These are phyloP conservation scores for Pythium phragmiticola DNA, from an alignment of 352 stramenopile species.

Conservation along the genomic window DNA sequence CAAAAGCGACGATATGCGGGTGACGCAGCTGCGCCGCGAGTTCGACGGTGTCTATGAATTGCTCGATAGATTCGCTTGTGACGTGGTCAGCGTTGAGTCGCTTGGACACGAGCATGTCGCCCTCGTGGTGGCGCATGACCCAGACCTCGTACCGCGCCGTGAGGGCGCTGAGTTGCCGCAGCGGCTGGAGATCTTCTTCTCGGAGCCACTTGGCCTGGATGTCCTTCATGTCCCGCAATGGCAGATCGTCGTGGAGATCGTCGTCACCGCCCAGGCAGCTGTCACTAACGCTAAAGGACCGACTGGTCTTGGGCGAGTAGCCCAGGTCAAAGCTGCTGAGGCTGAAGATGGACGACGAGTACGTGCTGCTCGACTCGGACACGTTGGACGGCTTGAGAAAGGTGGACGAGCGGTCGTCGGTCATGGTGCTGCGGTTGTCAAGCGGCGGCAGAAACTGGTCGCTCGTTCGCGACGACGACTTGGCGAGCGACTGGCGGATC, in stretches of 20 bases:
- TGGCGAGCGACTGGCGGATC: constrained; percentile 8
- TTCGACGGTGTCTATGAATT: constrained; percentile 33
- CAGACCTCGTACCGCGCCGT: constrained; percentile 17
- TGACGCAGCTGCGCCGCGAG: constrained; percentile 26
- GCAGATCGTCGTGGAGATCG: constrained; percentile 3
- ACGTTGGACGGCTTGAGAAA: constrained; percentile 12
- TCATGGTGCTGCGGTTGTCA: constrained; percentile 7
- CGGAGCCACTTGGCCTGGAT: constrained; percentile 21
- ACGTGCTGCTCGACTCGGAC: constrained; percentile 22
- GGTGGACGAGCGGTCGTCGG: constrained; percentile 14
- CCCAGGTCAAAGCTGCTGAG: constrained; percentile 18
- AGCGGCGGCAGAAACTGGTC: constrained; percentile 7
- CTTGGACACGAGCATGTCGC: constrained; percentile 27
- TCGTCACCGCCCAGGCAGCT: constrained; percentile 1
- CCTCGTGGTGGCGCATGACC: constrained; percentile 17
- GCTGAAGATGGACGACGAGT: constrained; percentile 25
- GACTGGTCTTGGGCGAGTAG: constrained; percentile 15
- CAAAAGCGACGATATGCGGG: constrained; percentile 29
- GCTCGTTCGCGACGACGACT: constrained; percentile 7
- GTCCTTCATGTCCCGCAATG: constrained; percentile 15
- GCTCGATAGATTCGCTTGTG: constrained; percentile 19
- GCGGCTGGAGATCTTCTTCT: constrained; percentile 17
- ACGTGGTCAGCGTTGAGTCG: constrained; percentile 11
- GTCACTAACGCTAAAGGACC: constrained; percentile 7
- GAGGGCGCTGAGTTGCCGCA: constrained; percentile 17